phyloP scores from a whole-genome alignment of 2,329 filamentous ascomycete genomes.

The Lasiodiplodia sp. region DNA sequence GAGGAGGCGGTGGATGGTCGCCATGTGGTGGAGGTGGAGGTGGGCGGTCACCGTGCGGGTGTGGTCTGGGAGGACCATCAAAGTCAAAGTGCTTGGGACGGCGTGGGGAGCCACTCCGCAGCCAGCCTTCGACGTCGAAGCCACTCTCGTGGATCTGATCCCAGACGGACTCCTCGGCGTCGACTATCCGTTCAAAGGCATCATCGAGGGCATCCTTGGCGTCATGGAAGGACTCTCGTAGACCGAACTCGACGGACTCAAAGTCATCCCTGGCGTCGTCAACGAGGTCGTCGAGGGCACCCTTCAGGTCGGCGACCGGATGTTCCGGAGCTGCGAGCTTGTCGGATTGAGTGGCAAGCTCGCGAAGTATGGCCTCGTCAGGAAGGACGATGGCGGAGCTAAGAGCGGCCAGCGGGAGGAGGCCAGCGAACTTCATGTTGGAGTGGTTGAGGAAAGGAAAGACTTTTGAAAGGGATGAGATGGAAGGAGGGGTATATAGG shows the following conservation, averaged over 20 bases:
- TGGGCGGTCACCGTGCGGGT: slow-evolving; percentile 38
- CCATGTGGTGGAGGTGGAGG: slow-evolving; percentile 42
- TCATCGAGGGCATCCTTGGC: slow-evolving; percentile 52
- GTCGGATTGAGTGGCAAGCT: slow-evolving; percentile 46
- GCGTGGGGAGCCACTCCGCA: slow-evolving; percentile 45
- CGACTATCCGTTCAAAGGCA: slow-evolving; percentile 50
- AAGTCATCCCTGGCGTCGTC: slow-evolving; percentile 38
- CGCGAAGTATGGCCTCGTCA: slow-evolving; percentile 48
- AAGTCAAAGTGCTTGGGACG: slow-evolving; percentile 7
- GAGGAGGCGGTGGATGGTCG: slow-evolving; percentile 44
- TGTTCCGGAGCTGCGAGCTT: slow-evolving; percentile 15
- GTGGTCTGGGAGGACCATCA: not conserved
- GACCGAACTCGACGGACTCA: slow-evolving; percentile 25
- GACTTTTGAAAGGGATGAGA: slow-evolving; percentile 17
- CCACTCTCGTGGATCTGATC: slow-evolving; percentile 53
- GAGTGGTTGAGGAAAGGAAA: slow-evolving; percentile 32
- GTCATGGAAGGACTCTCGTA: slow-evolving; percentile 33
- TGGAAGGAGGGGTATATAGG: slow-evolving; percentile 23
- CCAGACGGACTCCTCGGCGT: slow-evolving; percentile 47
- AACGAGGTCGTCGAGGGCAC: slow-evolving; percentile 43
- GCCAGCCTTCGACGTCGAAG: slow-evolving; percentile 57
- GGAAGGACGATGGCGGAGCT: slow-evolving; percentile 62
- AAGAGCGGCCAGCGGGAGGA: slow-evolving; percentile 59
- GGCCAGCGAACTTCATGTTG: slow-evolving; percentile 57
- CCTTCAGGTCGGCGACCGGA: slow-evolving; percentile 43